These are phyloP conservation scores for Sporopachydermia lactativora DNA, from an alignment of 805 yeast genomes.

Conservation along the genomic window DNA sequence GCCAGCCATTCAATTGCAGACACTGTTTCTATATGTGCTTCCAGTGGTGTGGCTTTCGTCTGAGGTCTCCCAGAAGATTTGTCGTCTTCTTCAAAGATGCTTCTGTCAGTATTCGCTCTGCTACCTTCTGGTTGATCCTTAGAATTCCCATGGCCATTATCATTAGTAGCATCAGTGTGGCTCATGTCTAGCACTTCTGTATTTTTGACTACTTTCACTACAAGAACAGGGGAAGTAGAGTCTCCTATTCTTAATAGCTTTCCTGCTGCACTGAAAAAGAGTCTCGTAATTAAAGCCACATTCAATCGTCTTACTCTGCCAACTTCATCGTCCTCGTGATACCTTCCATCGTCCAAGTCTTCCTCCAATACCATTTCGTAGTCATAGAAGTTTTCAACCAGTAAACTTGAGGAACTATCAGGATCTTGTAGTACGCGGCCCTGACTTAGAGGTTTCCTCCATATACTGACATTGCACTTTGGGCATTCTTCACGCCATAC, in stretches of 20 bases:
- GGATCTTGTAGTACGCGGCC: neutral
- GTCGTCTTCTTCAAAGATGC: conserved; percentile 5
- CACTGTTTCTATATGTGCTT: neutral
- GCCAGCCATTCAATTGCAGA: conserved; percentile 37
- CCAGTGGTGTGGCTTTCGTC: neutral
- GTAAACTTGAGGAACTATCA: conserved; percentile 3
- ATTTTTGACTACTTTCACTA: conserved; percentile 31
- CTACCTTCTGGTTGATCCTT: conserved; percentile 9
- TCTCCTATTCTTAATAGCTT: conserved; percentile 48
- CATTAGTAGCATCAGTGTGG: conserved; percentile 9
- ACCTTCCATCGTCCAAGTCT: conserved; percentile 54
- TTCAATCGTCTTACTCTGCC: conserved; percentile 23
- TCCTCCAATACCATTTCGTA: conserved; percentile 39
- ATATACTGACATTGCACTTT: conserved; percentile 32
- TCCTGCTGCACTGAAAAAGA: conserved; percentile 63
- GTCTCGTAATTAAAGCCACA: conserved; percentile 28
- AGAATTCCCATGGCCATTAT: conserved; percentile 10
- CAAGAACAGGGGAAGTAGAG: conserved; percentile 48
- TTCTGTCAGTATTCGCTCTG: conserved; percentile 5
- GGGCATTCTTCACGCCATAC: conserved; percentile 68
- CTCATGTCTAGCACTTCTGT: neutral
- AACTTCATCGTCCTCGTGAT: conserved; percentile 43
- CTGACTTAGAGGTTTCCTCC: conserved; percentile 12
- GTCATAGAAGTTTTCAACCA: conserved; percentile 16
- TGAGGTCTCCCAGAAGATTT: conserved; percentile 1